Conservation (phyloP, 2,329 filamentous ascomycete genomes). For the Cercospora brassicicola region DNA sequence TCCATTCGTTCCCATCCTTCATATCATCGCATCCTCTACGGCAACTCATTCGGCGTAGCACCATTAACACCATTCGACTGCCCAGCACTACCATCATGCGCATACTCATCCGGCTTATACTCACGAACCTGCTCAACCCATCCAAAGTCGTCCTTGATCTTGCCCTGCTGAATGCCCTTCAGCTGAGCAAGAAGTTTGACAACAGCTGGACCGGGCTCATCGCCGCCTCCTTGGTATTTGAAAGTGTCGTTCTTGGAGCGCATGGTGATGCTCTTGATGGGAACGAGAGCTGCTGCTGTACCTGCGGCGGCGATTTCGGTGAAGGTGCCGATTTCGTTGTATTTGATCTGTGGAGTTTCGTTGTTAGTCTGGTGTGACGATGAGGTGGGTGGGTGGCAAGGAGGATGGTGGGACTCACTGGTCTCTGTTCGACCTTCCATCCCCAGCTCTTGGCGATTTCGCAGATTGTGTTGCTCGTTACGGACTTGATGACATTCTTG, state of each 20-base stretch:
- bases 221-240: slow-evolving; percentile 55
- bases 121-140: slow-evolving; percentile 61
- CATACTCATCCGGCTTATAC: slow-evolving; percentile 40
- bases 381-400: too few relatives aligned
- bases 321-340: slow-evolving; percentile 63
- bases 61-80: slow-evolving; percentile 13
- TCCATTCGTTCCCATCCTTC: too few relatives aligned
- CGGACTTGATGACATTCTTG: slow-evolving; percentile 80
- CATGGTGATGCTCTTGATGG: slow-evolving; percentile 86
- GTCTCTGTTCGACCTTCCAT: slow-evolving; percentile 77
- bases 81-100: slow-evolving; percentile 15
- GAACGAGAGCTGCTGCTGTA: slow-evolving; percentile 86
- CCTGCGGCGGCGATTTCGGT: slow-evolving; percentile 86
- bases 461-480: slow-evolving; percentile 77
- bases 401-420: slow-evolving; percentile 50
- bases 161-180: slow-evolving; percentile 82
- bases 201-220: slow-evolving; percentile 73
- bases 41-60: slow-evolving; percentile 27
- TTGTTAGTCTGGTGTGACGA: too few relatives aligned
- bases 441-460: slow-evolving; percentile 75
- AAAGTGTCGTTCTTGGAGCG: slow-evolving; percentile 58
- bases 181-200: slow-evolving; percentile 71
- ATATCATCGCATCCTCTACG: slow-evolving; percentile 9
- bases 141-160: slow-evolving; percentile 71
- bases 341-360: slow-evolving; percentile 56